Conservation (phyloP, 2,329 filamentous ascomycete species). For the Penicillium sp. region DNA sequence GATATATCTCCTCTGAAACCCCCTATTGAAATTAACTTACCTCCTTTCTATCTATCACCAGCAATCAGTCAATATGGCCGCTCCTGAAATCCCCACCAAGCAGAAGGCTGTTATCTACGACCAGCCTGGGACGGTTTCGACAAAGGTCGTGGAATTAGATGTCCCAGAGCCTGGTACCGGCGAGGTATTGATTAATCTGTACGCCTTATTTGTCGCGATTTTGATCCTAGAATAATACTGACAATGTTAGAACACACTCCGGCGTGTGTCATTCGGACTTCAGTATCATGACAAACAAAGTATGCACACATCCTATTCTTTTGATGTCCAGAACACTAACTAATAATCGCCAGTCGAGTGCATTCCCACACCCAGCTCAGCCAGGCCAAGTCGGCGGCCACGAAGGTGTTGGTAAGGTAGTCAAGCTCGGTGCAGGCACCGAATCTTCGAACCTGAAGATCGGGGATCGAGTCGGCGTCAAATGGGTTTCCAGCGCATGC, state of each 20-base stretch:
- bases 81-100: conserved; percentile 53
- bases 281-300: conserved; percentile 52
- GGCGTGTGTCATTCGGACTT: conserved; percentile 65
- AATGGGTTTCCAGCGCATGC: conserved; percentile 62
- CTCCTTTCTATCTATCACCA: not conserved
- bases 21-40: not conserved
- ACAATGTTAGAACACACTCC: conserved; percentile 52
- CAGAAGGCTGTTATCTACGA: conserved; percentile 66
- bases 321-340: not conserved
- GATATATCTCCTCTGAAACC: not conserved
- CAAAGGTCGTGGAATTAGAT: conserved; percentile 62
- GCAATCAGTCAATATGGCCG: conserved; percentile 30
- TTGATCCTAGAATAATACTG: not conserved
- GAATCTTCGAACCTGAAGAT: conserved; percentile 57
- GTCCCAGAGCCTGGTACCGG: conserved; percentile 63
- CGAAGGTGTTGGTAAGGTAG: conserved; percentile 64
- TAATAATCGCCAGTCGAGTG: conserved; percentile 47
- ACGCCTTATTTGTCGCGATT: conserved; percentile 12
- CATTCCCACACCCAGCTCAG: conserved; percentile 58
- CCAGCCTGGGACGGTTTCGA: conserved; percentile 63
- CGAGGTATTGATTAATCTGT: conserved; percentile 63
- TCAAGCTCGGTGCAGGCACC: conserved; percentile 63
- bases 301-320: conserved; percentile 11
- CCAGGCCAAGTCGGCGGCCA: conserved; percentile 65
- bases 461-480: conserved; percentile 67